Evolutionary conservation across 208 protist genomes (phyloP).

Genomic region (Strigomonas culicis): DNA sequence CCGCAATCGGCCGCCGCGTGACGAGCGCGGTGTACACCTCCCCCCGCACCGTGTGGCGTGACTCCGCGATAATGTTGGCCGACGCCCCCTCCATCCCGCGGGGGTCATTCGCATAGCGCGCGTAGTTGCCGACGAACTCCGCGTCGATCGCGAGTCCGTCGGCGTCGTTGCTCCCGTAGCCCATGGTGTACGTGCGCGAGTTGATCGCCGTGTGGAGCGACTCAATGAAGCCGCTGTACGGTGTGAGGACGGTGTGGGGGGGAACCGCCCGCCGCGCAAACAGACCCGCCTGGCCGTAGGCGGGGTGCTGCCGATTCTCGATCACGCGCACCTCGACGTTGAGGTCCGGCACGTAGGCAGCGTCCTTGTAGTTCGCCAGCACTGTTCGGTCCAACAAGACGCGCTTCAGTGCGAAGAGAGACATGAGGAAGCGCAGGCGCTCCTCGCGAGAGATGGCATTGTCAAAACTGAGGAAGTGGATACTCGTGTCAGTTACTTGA

Average conservation of each 20-base stretch:
- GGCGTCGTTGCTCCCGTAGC: slow-evolving; percentile 71
- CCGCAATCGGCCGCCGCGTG: slow-evolving; percentile 54
- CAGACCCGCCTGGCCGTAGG: slow-evolving; percentile 83
- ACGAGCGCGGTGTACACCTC: slow-evolving; percentile 88
- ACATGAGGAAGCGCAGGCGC: slow-evolving; percentile 64
- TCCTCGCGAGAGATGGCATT: slow-evolving; percentile 61
- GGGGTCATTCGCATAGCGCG: slow-evolving; percentile 88
- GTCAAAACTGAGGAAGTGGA: slow-evolving; percentile 80
- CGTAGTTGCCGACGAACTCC: slow-evolving; percentile 87
- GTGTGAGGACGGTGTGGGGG: slow-evolving; percentile 65
- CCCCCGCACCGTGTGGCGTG: slow-evolving; percentile 64
- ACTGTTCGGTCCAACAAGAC: slow-evolving; percentile 37
- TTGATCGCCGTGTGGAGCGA: slow-evolving; percentile 76
- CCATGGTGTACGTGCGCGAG: slow-evolving; percentile 89
- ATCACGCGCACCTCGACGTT: slow-evolving; percentile 80
- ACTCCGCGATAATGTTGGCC: slow-evolving; percentile 81
- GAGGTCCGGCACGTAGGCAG: slow-evolving; percentile 65
- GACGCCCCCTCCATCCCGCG: slow-evolving; percentile 56
- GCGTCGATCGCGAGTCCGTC: slow-evolving; percentile 83
- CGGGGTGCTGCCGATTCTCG: slow-evolving; percentile 71
- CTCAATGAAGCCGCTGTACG: slow-evolving; percentile 83
- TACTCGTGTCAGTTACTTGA: slow-evolving; percentile 27
- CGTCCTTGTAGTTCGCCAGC: slow-evolving; percentile 27
- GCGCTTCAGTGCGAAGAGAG: slow-evolving; percentile 45
- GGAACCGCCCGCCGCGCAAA: slow-evolving; percentile 70